Conservation (phyloP, 192 early-diverging fungal species). For the Backusella mclennaniae region DNA sequence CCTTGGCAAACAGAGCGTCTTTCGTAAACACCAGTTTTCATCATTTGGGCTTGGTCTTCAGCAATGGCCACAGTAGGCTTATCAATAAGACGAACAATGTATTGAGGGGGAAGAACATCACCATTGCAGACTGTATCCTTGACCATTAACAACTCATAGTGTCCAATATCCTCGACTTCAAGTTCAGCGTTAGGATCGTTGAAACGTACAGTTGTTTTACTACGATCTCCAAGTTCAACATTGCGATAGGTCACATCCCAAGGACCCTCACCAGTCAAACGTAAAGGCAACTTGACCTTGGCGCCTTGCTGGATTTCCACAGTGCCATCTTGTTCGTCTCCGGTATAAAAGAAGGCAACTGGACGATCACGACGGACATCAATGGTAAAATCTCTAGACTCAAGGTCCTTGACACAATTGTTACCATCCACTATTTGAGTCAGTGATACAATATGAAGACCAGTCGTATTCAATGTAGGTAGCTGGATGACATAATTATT, state of each 20-base stretch:
- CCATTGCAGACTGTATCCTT: slow-evolving; percentile 42
- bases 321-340: slow-evolving; percentile 7
- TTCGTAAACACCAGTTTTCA: slow-evolving; percentile 17
- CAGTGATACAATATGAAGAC: slow-evolving; percentile 40
- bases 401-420: slow-evolving; percentile 37
- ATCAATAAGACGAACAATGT: slow-evolving; percentile 23
- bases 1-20: slow-evolving; percentile 37
- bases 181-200: slow-evolving; percentile 32
- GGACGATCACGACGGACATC: slow-evolving; percentile 45
- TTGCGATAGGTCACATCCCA: slow-evolving; percentile 41
- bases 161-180: slow-evolving; percentile 31
- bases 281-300: slow-evolving; percentile 34
- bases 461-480: slow-evolving; percentile 36
- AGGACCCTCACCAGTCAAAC: slow-evolving; percentile 43
- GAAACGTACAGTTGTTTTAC: neutral
- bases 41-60: slow-evolving; percentile 22
- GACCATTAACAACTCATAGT: slow-evolving; percentile 39
- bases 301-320: slow-evolving; percentile 32
- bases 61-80: slow-evolving; percentile 26
- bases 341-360: slow-evolving; percentile 37
- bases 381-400: slow-evolving; percentile 36
- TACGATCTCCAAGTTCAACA: neutral
- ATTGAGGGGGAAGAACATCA: slow-evolving; percentile 29
- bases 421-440: slow-evolving; percentile 39
- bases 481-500: slow-evolving; percentile 29